phyloP scores from a whole-genome alignment of 441 rosid genomes.

The Erysimum cheiri region DNA sequence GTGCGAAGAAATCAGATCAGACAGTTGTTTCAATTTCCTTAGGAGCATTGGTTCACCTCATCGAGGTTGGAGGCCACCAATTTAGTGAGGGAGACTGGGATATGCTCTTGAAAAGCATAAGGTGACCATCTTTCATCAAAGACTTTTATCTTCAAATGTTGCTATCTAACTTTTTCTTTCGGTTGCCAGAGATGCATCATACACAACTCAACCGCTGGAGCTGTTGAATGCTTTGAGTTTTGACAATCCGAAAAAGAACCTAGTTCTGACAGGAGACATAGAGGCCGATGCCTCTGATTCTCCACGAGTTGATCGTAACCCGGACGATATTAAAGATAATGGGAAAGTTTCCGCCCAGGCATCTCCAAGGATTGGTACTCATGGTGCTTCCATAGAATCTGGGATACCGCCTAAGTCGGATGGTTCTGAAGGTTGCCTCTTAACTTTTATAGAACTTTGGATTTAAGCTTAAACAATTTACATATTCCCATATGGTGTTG shows the following conservation, averaged over 20 bases:
- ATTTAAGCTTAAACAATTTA: conserved; percentile 2
- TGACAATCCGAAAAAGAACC: conserved; percentile 55
- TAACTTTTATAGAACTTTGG: conserved; percentile 7
- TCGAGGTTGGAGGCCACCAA: conserved; percentile 99
- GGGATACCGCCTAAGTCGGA: conserved; percentile 51
- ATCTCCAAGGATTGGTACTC: conserved; percentile 53
- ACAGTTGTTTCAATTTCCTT: conserved; percentile 95
- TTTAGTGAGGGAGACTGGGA: conserved; percentile 98
- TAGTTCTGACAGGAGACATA: conserved; percentile 49
- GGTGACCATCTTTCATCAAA: conserved; percentile 54
- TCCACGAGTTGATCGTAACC: conserved; percentile 50
- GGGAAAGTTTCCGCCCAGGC: conserved; percentile 51
- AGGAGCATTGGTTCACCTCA: conserved; percentile 98
- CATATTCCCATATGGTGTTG: not conserved
- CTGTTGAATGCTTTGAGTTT: conserved; percentile 84
- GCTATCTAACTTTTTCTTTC: conserved; percentile 35
- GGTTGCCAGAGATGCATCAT: conserved; percentile 88
- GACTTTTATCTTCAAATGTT: conserved; percentile 18
- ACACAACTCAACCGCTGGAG: conserved; percentile 99
- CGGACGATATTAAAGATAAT: conserved; percentile 49
- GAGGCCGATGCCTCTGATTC: conserved; percentile 47
- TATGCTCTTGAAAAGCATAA: conserved; percentile 95
- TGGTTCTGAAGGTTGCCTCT: conserved; percentile 72
- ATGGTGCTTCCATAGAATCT: conserved; percentile 51
- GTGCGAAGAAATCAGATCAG: conserved; percentile 98